Conservation (phyloP, 1,284 basidiomycete species). For the Ustilago curta region DNA sequence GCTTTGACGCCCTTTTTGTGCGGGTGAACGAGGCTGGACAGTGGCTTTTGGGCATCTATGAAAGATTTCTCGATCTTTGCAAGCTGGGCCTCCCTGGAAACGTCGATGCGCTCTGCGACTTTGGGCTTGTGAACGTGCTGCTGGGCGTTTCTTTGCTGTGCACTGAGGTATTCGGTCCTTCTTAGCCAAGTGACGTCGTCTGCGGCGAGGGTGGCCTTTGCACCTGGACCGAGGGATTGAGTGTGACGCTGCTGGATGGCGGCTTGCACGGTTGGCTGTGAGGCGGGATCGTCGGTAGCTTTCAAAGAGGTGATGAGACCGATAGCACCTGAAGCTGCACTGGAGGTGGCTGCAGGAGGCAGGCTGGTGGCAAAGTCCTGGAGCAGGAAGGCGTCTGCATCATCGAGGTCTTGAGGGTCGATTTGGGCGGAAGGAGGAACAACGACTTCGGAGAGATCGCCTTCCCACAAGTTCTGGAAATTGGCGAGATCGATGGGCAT, state of each 20-base stretch:
- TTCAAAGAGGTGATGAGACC: constrained; percentile 43
- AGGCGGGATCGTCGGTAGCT: constrained; percentile 32
- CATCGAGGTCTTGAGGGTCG: constrained; percentile 48
- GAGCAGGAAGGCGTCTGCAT: constrained; percentile 64
- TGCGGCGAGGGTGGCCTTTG: constrained; percentile 45
- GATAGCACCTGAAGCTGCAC: constrained; percentile 31
- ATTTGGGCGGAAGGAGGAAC: constrained; percentile 26
- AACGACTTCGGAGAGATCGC: constrained; percentile 43
- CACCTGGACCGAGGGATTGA: constrained; percentile 47
- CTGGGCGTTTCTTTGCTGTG: constrained; percentile 57
- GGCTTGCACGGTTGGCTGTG: constrained; percentile 34
- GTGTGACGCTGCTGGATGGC: constrained; percentile 51
- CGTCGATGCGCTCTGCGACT: constrained; percentile 51
- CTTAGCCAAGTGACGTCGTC: constrained; percentile 67
- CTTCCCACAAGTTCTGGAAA: constrained; percentile 64
- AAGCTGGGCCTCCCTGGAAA: constrained; percentile 59
- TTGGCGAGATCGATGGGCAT: constrained; percentile 66
- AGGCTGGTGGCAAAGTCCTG: constrained; percentile 55
- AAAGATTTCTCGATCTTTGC: constrained; percentile 64
- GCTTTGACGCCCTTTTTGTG: constrained; percentile 63
- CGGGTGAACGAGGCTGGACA: constrained; percentile 58
- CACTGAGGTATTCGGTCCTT: constrained; percentile 66
- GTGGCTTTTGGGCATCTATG: constrained; percentile 52
- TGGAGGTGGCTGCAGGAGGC: constrained; percentile 26
- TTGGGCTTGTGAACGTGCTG: constrained; percentile 46